phyloP scores from a whole-genome alignment of 257 asterid species.

The Solanum arcanum region DNA sequence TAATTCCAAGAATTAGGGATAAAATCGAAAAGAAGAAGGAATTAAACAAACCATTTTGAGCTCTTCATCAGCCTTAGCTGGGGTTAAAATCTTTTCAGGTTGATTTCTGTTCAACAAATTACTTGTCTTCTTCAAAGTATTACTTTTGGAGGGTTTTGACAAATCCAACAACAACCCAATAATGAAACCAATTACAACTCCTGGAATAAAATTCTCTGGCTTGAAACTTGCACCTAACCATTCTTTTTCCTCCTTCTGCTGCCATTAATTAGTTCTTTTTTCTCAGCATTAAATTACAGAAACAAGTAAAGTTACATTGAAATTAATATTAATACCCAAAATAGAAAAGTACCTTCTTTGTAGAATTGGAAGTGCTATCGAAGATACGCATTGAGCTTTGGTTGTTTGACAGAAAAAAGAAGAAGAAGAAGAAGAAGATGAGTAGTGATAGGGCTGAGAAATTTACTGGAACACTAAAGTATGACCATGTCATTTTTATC shows the following conservation, averaged over 20 bases:
- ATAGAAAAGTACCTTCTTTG: conserved; percentile 38
- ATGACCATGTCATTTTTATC: background rate
- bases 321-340: background rate
- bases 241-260: conserved; percentile 40
- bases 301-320: background rate
- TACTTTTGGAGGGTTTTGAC: conserved; percentile 30
- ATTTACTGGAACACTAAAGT: background rate
- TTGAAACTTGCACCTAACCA: conserved; percentile 74
- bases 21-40: background rate
- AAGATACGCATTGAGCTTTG: background rate
- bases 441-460: background rate
- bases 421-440: background rate
- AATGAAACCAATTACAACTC: conserved; percentile 77
- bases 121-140: conserved; percentile 27
- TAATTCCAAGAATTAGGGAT: background rate
- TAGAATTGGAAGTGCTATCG: conserved; percentile 14
- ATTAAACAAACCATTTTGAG: conserved; percentile 52
- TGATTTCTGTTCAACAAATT: conserved; percentile 24
- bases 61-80: conserved; percentile 41
- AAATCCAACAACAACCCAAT: conserved; percentile 62
- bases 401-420: background rate
- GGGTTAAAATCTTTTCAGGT: conserved; percentile 20
- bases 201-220: conserved; percentile 92
- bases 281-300: background rate
- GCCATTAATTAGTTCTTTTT: background rate